Evolutionary conservation across 1,284 basidiomycete species (phyloP).

Genomic region (Taiwanofungus camphoratus): DNA sequence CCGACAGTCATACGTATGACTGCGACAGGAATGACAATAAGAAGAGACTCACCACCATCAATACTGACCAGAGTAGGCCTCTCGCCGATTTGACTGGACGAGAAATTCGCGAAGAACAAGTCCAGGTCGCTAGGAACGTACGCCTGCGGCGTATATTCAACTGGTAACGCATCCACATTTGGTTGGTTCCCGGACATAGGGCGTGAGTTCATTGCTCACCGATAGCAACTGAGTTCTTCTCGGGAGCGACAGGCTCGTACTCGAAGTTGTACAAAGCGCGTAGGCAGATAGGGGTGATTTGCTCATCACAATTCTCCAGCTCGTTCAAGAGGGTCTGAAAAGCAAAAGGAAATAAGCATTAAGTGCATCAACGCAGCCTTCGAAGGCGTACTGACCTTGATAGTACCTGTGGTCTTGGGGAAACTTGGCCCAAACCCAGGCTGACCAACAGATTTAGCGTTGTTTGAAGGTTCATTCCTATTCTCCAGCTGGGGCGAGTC

Average conservation of each 20-base stretch:
- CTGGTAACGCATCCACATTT: not conserved
- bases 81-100: slow-evolving; percentile 26
- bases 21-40: not conserved
- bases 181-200: not conserved
- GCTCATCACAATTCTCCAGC: slow-evolving; percentile 9
- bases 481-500: not conserved
- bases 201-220: slow-evolving; percentile 4
- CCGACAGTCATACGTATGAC: not conserved
- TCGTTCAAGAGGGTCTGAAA: slow-evolving; percentile 2
- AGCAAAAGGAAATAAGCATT: not conserved
- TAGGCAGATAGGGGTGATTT: slow-evolving; percentile 11
- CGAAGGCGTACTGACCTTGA: slow-evolving; percentile 4
- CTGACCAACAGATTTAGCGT: slow-evolving; percentile 16
- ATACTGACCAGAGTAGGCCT: slow-evolving; percentile 26
- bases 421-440: slow-evolving; percentile 22
- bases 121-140: slow-evolving; percentile 37
- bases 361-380: slow-evolving; percentile 7
- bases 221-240: slow-evolving; percentile 11
- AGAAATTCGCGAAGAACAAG: slow-evolving; percentile 34
- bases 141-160: slow-evolving; percentile 23
- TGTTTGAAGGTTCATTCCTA: not conserved
- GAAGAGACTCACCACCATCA: slow-evolving; percentile 36
- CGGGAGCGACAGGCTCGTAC: slow-evolving; percentile 9
- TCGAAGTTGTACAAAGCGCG: slow-evolving; percentile 14
- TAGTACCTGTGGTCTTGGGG: slow-evolving; percentile 7